Evolutionary conservation across 2,329 filamentous ascomycete species (phyloP).

Genomic region (Parastagonospora avenae): DNA sequence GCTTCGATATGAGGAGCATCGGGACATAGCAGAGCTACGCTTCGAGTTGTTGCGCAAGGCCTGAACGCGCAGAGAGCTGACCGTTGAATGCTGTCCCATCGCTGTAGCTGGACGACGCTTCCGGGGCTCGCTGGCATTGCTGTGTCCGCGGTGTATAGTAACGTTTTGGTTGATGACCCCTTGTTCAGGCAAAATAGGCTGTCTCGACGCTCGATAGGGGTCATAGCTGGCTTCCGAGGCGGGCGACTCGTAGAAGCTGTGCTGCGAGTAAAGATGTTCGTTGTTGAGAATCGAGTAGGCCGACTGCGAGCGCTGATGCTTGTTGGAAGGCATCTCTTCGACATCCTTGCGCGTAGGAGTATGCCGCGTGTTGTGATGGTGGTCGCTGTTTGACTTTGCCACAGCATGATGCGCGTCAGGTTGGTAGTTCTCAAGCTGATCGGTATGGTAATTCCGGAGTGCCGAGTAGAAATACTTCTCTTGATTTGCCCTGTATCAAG

Average conservation of each 20-base stretch:
- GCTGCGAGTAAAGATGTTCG: slow-evolving; percentile 55
- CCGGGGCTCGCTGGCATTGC: slow-evolving; percentile 32
- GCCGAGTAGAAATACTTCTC: slow-evolving; percentile 94
- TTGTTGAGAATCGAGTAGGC: slow-evolving; percentile 63
- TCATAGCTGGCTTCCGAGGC: slow-evolving; percentile 72
- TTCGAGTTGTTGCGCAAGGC: slow-evolving; percentile 44
- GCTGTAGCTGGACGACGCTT: slow-evolving; percentile 44
- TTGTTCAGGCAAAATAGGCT: slow-evolving; percentile 55
- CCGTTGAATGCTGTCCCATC: slow-evolving; percentile 45
- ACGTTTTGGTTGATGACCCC: slow-evolving; percentile 67
- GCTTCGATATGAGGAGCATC: slow-evolving; percentile 38
- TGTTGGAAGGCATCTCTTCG: slow-evolving; percentile 41
- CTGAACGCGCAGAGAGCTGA: slow-evolving; percentile 51
- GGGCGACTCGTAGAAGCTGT: slow-evolving; percentile 57
- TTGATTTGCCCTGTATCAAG: slow-evolving; percentile 71
- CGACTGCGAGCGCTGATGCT: slow-evolving; percentile 56
- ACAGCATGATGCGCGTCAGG: slow-evolving; percentile 67
- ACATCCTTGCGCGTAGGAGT: slow-evolving; percentile 31
- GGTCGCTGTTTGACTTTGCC: slow-evolving; percentile 87
- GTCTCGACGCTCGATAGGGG: slow-evolving; percentile 75
- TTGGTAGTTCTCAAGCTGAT: slow-evolving; percentile 83
- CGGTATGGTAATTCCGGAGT: slow-evolving; percentile 79
- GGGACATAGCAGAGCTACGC: slow-evolving; percentile 39
- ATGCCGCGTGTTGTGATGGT: slow-evolving; percentile 60
- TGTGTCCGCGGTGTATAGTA: slow-evolving; percentile 65